phyloP scores from a whole-genome alignment of 768 basidiomycete genomes.

The Hygrophorus pudorinus region DNA sequence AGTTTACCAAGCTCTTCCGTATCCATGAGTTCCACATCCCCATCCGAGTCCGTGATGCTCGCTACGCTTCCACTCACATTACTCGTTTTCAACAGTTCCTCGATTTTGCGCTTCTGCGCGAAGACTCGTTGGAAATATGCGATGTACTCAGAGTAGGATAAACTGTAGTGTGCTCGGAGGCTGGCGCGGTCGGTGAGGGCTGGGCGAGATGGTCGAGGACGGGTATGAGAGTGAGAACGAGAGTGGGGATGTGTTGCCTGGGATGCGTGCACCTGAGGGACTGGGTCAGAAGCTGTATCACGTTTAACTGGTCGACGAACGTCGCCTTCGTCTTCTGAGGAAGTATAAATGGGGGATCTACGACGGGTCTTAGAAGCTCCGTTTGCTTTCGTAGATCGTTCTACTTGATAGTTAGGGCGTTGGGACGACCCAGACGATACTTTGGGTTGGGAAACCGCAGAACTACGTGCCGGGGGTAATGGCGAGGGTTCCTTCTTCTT shows the following conservation, averaged over 20 bases:
- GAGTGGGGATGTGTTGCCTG: conserved; percentile 8
- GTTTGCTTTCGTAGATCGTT: conserved; percentile 9
- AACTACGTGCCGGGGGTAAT: conserved; percentile 14
- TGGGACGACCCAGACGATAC: conserved; percentile 11
- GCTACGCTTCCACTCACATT: conserved; percentile 22
- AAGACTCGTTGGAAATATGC: conserved; percentile 34
- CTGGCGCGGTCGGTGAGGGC: conserved; percentile 39
- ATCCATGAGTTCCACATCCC: conserved; percentile 44
- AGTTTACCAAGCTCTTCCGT: conserved; percentile 40
- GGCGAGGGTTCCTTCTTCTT: conserved; percentile 29
- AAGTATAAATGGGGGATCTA: conserved; percentile 54
- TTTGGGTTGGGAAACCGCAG: conserved; percentile 9
- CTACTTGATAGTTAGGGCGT: conserved; percentile 1
- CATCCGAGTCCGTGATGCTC: conserved; percentile 40
- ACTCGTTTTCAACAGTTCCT: conserved; percentile 32
- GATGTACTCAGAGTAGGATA: conserved; percentile 43
- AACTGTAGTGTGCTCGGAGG: conserved; percentile 44
- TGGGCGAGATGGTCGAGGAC: conserved; percentile 21
- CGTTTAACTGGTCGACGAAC: conserved; percentile 17
- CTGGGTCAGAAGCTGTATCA: conserved; percentile 6
- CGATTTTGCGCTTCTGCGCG: conserved; percentile 41
- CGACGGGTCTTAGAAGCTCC: conserved; percentile 32
- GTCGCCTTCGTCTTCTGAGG: conserved; percentile 53
- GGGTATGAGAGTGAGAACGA: conserved; percentile 15
- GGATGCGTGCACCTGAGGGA: conserved; percentile 6